Base-by-base conservation (phyloP, 441 rosid genomes). In the Biscutella auriculata region DNA sequence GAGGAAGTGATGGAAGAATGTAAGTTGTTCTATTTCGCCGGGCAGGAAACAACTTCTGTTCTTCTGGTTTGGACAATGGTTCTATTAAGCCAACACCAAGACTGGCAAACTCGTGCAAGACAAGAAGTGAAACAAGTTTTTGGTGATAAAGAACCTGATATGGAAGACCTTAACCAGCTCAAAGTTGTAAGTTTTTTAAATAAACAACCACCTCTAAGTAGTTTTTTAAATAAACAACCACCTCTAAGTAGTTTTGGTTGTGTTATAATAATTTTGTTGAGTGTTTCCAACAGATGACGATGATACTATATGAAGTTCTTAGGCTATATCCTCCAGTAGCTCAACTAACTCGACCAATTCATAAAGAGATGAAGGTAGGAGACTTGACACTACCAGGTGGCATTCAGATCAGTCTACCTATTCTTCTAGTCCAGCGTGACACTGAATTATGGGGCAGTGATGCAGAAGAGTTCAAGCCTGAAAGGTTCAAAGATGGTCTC, bases 161-260 rank as follows among this genome's bases (percentile, higher is more conserved):
- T 16, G 17, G 70, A 77, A 7, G 68, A 66, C 5, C 21, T 76
- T 0, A 76, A 41, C 40, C 77, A 53, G 1, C 68, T 74, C 48
- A 69, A 77, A 72, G 42, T 59, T 45, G 76, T 74, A 60, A 76
- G 71, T n/a, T n/a, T n/a, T n/a, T n/a, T n/a, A n/a, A n/a, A n/a
- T n/a, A n/a, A n/a, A n/a, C n/a, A n/a, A n/a, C n/a, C n/a, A n/a
- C n/a, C n/a, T n/a, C n/a, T n/a, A n/a, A n/a, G n/a, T n/a, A n/a
- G n/a, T n/a, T n/a, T n/a, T n/a, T n/a, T n/a, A n/a, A n/a, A n/a
- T n/a, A n/a, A n/a, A n/a, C n/a, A n/a, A n/a, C n/a, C n/a, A n/a
- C n/a, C n/a, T n/a, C n/a, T n/a, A n/a, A n/a, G n/a, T n/a, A n/a
- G n/a, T n/a, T 26, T 26, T 26, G 28, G 28, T 26, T 26, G 30